A percentile compares a stretch with the other conserved stretches of the same genome.
These are phyloP conservation scores for Komagataella mondaviorum DNA, from an alignment of 805 yeast genomes.

Conservation along the genomic window DNA sequence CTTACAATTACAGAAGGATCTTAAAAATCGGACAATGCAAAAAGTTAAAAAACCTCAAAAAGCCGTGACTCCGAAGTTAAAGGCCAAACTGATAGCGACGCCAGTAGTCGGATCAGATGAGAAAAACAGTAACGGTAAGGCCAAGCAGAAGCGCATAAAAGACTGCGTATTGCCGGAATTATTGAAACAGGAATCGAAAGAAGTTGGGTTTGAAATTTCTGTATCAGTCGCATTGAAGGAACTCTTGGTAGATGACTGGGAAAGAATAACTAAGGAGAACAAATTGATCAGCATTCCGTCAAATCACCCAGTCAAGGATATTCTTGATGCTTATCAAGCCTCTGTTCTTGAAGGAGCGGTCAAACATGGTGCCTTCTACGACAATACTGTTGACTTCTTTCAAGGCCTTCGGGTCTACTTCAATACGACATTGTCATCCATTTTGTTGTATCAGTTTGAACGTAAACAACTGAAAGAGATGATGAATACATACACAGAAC, in stretches of 20 bases:
- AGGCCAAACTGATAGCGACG: neutral
- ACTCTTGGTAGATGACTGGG: constrained; percentile 87
- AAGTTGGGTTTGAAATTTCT: constrained; percentile 25
- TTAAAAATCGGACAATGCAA: constrained; percentile 24
- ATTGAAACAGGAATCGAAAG: constrained; percentile 13
- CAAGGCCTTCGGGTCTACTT: constrained; percentile 63
- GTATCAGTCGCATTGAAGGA: constrained; percentile 59
- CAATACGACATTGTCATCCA: constrained; percentile 55
- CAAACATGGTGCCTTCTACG: constrained; percentile 28
- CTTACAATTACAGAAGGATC: constrained; percentile 43
- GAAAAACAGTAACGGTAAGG: neutral
- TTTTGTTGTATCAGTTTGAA: constrained; percentile 64
- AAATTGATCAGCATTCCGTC: constrained; percentile 58
- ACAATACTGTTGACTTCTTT: constrained; percentile 53
- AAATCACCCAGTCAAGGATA: constrained; percentile 32
- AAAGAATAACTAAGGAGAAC: constrained; percentile 68
- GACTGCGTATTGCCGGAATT: constrained; percentile 11
- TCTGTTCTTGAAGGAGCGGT: constrained; percentile 26
- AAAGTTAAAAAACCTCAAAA: constrained; percentile 18
- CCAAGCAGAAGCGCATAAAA: constrained; percentile 7
- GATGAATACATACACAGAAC: constrained; percentile 17
- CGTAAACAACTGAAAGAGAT: constrained; percentile 56
- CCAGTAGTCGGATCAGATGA: neutral
- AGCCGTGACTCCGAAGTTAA: constrained; percentile 2
- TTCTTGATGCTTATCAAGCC: constrained; percentile 35